These are phyloP conservation scores for Brassica incana DNA, from an alignment of 345 rosid genomes.

Conservation along the genomic window DNA sequence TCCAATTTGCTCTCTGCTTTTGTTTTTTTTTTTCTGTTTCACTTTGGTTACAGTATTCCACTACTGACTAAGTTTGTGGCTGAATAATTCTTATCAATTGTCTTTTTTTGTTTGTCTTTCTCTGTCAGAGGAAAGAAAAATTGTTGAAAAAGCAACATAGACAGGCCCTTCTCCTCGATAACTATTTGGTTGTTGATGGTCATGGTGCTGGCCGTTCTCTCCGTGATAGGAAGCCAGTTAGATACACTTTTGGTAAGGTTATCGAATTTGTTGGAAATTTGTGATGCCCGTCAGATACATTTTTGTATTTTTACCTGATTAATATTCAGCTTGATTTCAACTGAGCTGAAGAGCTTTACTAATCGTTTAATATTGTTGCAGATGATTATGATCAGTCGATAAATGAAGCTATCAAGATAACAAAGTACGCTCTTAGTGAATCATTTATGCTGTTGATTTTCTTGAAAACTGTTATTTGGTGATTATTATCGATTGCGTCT, in stretches of 20 bases:
- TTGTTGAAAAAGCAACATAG: slow-evolving; percentile 83
- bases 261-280: slow-evolving; percentile 13
- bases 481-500: background rate
- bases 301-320: slow-evolving; percentile 1
- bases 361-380: slow-evolving; percentile 46
- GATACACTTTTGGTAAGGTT: slow-evolving; percentile 89
- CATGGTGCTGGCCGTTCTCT: slow-evolving; percentile 90
- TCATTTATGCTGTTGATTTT: slow-evolving; percentile 18
- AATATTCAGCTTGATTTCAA: background rate
- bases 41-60: background rate
- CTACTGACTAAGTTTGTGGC: background rate
- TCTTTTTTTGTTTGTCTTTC: background rate
- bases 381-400: slow-evolving; percentile 99
- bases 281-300: background rate
- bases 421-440: slow-evolving; percentile 54
- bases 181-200: slow-evolving; percentile 70
- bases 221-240: slow-evolving; percentile 96
- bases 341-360: slow-evolving; percentile 11
- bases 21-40: background rate
- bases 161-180: slow-evolving; percentile 92
- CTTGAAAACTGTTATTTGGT: background rate
- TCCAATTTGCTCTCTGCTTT: slow-evolving; percentile 22
- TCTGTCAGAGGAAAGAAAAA: slow-evolving; percentile 39
- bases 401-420: slow-evolving; percentile 94
- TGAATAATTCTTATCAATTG: slow-evolving; percentile 5